Base-by-base conservation (phyloP, 129 eudicot genomes). In the Mikania micrantha region DNA sequence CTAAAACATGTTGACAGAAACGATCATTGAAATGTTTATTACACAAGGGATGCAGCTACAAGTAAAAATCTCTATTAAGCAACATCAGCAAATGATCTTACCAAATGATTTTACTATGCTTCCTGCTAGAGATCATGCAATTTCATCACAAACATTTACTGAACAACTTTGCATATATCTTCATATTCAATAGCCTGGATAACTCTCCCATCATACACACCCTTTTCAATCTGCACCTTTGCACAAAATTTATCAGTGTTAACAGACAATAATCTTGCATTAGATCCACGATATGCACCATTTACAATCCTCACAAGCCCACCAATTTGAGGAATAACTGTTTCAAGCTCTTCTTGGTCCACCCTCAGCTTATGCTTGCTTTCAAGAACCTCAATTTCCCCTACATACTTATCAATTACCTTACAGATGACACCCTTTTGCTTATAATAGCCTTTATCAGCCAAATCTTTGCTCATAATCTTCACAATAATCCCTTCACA, bases 271-370 rank as follows among this genome's bases (percentile, higher is more conserved):
- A 91, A 74, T 47, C 82, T 79, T 1, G 88, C 96, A 62, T 79
- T 79, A 2, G 95, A 84, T 53, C 94, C 96, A 58, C 96, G 94
- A 75, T 91, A 91, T 0, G 94, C 97, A 53, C 97, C 97, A 61
- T 91, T 91, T 53, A 87, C 97, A 53, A 91, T 73, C 83, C 61
- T 88, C 72, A 87, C 97, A 79, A 85, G 83, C 4, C 97, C 93
- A 9, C 97, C 65, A 71, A 88, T 92, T 62, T 92, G 96, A 0
- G 96, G 96, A 71, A 88, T 75, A 71, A 88, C 96, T 0, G 98
- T 88, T 76, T 92, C 98, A 39, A 92, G 87, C 84, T 92, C 98
- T 44, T 79, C 91, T 67, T 92, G 98, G 82, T 93, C 98, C 36
- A 93, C 96, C 74, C 98, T 82, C 69, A 93, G 67, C 45, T 86